These are phyloP conservation scores for Suillus ampliporus DNA, from an alignment of 768 basidiomycete species.

Conservation along the genomic window DNA sequence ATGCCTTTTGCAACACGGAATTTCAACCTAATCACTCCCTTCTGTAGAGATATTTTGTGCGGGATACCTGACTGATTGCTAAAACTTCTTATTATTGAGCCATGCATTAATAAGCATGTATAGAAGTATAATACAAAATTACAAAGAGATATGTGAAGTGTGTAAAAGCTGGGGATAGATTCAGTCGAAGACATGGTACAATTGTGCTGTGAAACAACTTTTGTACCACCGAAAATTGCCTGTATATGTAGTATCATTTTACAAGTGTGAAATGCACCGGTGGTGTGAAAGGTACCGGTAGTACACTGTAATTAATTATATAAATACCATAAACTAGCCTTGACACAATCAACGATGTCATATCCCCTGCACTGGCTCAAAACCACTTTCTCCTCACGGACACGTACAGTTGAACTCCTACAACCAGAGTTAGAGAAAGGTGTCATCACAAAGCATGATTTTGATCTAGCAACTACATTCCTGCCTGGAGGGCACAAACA, in stretches of 20 bases:
- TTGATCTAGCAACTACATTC: conserved; percentile 58
- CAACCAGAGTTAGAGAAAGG: conserved; percentile 37
- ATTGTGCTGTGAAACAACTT: background rate
- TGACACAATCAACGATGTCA: conserved; percentile 25
- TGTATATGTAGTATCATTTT: background rate
- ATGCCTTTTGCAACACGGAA: too few species aligned
- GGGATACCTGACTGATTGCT: background rate
- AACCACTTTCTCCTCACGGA: conserved; percentile 50
- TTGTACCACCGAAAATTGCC: background rate
- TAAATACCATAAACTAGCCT: background rate
- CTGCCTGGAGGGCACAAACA: conserved; percentile 54
- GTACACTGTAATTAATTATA: background rate
- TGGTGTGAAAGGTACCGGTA: too few species aligned
- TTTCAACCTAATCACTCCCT: background rate
- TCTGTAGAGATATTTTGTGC: background rate
- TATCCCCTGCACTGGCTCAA: conserved; percentile 45
- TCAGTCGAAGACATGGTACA: background rate
- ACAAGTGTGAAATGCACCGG: too few species aligned
- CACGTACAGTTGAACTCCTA: conserved; percentile 36
- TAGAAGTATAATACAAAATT: background rate
- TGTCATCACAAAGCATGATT: conserved; percentile 51
- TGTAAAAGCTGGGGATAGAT: background rate
- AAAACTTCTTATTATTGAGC: conserved; percentile 1
- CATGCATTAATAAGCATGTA: background rate
- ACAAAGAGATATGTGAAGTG: background rate